Base-by-base conservation (phyloP, 768 basidiomycete species). In the Lentinula detonsa region DNA sequence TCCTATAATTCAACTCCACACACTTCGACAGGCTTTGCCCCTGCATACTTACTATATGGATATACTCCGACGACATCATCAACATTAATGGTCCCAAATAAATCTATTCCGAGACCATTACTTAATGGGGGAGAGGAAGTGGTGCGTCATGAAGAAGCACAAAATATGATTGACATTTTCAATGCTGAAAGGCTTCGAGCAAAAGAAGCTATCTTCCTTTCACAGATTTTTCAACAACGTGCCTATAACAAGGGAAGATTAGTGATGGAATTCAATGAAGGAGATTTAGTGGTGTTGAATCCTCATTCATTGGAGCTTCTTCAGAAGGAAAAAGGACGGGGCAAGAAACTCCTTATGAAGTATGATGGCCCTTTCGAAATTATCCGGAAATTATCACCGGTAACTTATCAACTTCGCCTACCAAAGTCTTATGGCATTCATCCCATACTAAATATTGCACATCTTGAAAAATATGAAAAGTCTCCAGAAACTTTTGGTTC, bases 321-420 rank as follows among this genome's bases (percentile, higher is more conserved):
- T 28, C 21, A 18, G 5, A 18, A 21, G 13, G n/a, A 21, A 23
- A 21, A 28, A 6, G 23, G 23, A 10, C 6, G 11, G 49, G 74
- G 74, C 6, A n/a, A 59, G 10, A 74, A 75, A 50, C 51, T 75
- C 3, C 43, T 71, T 31, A 63, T 63, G 39, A 65, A 62, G 40
- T 73, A 72, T 49, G 69, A 73, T 23, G 71, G 74, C 0, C 74
- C 73, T 0, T 75, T 73, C 54, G 68, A 73, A 53, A 67, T 75
- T 1, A 18, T 64, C 0, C 37, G 63, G 48, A 73, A 73, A 57
- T 8, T 75, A 0, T 69, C 69, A 45, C 63, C 68, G 0, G 65
- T 70, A 0, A 65, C 71, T 9, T 75, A 76, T 58, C 67, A 62
- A 2, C 39, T 75, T 1, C 55, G 70, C 2, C 18, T 75, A 10